Evolutionary conservation across 805 yeast genomes (phyloP), one percentile per base, ranked within the genome.

Genomic region (Wickerhamiella spandovensis): DNA sequence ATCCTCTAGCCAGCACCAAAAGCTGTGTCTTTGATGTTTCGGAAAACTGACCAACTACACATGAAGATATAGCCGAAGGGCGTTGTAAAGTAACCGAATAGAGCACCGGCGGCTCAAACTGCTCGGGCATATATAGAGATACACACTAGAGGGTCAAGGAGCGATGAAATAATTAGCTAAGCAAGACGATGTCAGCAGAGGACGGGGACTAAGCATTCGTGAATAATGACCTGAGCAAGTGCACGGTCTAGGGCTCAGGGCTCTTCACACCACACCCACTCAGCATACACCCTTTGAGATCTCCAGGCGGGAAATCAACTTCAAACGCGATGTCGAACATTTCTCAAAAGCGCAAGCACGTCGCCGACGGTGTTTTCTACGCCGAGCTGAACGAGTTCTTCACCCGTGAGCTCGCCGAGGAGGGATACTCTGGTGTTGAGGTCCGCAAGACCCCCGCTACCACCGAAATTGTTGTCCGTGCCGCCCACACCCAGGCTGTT

Each of bases 351-450:
- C 89, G 97, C 86, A 89, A 89, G 89, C 84, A 89, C 72, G 97
- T 92, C 72, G 96, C 96, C 76, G 98, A 92, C 82, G 98, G 98
- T 86, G 98, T 92, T 69, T 87, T 92, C 82, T 92, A 83, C 95
- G 98, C 98, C 75, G 98, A 92, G 80, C 79, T 92, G 71, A 92
- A 92, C 82, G 98, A 92, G 80, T 92, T 92, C 92, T 92, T 92
- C 88, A 87, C 97, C 82, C 90, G 98, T 81, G 98, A 92, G 77
- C 84, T 92, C 71, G 95, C 98, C 67, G 98, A 92, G 80, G 96
- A 92, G 78, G 98, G 98, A 73, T 92, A 92, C 82, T 92, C 98
- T 68, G 98, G 98, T 79, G 95, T 92, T 70, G 98, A 92, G 79
- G 96, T 92, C 73, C 86, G 97, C 79, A 85, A 86, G 70, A 87